Evolutionary conservation across 2,329 filamentous ascomycete genomes (phyloP), one percentile per base, ranked within the genome.

Genomic region (Colletotrichum musae): DNA sequence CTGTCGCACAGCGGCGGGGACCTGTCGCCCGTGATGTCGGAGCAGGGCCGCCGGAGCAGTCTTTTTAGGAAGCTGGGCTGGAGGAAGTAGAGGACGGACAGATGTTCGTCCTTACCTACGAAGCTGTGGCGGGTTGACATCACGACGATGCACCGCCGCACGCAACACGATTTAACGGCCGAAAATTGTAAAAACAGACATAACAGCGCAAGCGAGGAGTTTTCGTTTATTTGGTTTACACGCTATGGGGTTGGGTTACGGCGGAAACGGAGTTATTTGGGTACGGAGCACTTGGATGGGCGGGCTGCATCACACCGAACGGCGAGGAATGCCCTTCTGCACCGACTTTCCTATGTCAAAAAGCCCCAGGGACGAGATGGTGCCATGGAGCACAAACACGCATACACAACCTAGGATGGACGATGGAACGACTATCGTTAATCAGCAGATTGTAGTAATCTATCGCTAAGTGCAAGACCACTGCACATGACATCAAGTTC

Each of bases 1-100:
- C 70, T 73, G 57, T 74, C 72, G 4, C 73, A 71, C 59, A 73
- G 72, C 47, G 74, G 75, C 7, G 71, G 69, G 16, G 76, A 75
- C 41, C 62, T 70, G 7, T 72, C 71, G 10, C 71, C 71, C 28
- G 70, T 68, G 5, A 58, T 58, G 0, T 72, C 71, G 32, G 66
- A 45, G 32, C 52, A 50, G 43, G 53, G 57, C 16, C 65, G 69
- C 28, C 66, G 54, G 52, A 21, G 21, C 21, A 51, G 67, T 18
- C 3, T 71, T n/a, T 52, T 71, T 7, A 57, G 43, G 56, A 71
- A 67, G 58, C 50, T 71, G 10, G 48, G 66, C 51, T 65, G 58
- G 51, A 57, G 56, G 18, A 71, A 72, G 56, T 72, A 72, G 68
- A 36, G n/a, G 13, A 6, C 15, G 9, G 9, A n/a, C 58, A 21